A percentile compares a stretch with the other conserved stretches of the same genome.
phyloP scores from a whole-genome alignment of 2,329 filamentous ascomycete species.

The Penicillium concentricum region DNA sequence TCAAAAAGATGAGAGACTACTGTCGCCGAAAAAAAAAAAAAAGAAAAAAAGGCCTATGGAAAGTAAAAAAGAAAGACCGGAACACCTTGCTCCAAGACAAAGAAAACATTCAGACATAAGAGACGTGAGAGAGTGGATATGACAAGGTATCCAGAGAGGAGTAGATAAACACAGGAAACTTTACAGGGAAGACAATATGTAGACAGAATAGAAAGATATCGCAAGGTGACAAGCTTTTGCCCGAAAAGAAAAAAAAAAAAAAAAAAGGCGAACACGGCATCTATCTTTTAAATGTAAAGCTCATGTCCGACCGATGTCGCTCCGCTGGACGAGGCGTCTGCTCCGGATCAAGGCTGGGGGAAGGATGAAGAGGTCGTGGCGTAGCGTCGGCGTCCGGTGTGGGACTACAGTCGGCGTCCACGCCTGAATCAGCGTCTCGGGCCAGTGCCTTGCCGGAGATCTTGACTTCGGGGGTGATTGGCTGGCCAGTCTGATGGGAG shows the following conservation, averaged over 20 bases:
- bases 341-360: constrained; percentile 26
- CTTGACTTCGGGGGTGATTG: constrained; percentile 23
- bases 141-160: constrained; percentile 9
- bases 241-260: not conserved
- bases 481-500: constrained; percentile 18
- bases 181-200: constrained; percentile 18
- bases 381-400: constrained; percentile 34
- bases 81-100: constrained; percentile 21
- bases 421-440: constrained; percentile 9
- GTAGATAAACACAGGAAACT: constrained; percentile 16
- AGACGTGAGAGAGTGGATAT: constrained; percentile 23
- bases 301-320: constrained; percentile 20
- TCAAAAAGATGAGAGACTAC: not conserved
- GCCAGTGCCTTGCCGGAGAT: constrained; percentile 1
- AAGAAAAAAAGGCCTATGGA: too few relatives aligned
- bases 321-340: constrained; percentile 28
- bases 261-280: not conserved
- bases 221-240: not conserved
- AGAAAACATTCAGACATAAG: constrained; percentile 24
- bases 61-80: constrained; percentile 8
- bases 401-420: constrained; percentile 22
- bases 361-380: constrained; percentile 34
- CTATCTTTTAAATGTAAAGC: constrained; percentile 11
- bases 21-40: not conserved
- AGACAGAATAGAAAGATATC: constrained; percentile 13